Conservation (phyloP, 192 early-diverging fungal genomes). For the Chytriomyces sp. region DNA sequence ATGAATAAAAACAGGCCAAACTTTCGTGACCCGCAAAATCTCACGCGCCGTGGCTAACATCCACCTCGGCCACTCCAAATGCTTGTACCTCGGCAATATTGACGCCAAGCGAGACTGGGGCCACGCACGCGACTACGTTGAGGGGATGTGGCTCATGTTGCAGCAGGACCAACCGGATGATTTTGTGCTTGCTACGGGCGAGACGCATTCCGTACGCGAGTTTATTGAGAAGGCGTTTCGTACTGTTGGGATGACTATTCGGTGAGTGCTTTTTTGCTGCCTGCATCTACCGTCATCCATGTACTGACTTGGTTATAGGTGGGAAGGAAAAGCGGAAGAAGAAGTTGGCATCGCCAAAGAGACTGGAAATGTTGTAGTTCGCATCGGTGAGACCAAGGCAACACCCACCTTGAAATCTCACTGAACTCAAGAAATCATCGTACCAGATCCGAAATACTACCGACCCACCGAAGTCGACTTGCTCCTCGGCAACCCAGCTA, state of each 20-base stretch:
- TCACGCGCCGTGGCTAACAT: slow-evolving; percentile 77
- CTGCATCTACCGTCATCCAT: too few species aligned
- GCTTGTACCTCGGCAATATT: slow-evolving; percentile 76
- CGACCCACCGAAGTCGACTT: slow-evolving; percentile 81
- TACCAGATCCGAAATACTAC: slow-evolving; percentile 75
- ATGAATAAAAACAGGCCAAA: too few species aligned
- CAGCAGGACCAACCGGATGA: slow-evolving; percentile 76
- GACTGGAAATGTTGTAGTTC: slow-evolving; percentile 58
- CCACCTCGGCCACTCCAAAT: slow-evolving; percentile 67
- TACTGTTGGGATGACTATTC: slow-evolving; percentile 65
- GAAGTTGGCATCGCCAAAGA: slow-evolving; percentile 39
- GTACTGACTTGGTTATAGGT: slow-evolving; percentile 19
- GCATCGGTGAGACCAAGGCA: slow-evolving; percentile 64
- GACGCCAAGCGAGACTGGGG: slow-evolving; percentile 85
- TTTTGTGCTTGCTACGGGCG: slow-evolving; percentile 79
- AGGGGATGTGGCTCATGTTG: slow-evolving; percentile 83
- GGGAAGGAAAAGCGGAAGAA: slow-evolving; percentile 36
- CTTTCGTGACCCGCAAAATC: slow-evolving; percentile 82
- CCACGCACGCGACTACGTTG: slow-evolving; percentile 76
- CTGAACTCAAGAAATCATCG: slow-evolving; percentile 47
- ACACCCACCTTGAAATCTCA: slow-evolving; percentile 36
- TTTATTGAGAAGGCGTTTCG: slow-evolving; percentile 80
- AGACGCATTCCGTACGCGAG: slow-evolving; percentile 78
- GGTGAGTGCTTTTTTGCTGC: not conserved
- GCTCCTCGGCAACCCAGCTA: slow-evolving; percentile 74